Conservation (phyloP, 2,329 filamentous ascomycete species). For the Scortechinia acanthostroma region DNA sequence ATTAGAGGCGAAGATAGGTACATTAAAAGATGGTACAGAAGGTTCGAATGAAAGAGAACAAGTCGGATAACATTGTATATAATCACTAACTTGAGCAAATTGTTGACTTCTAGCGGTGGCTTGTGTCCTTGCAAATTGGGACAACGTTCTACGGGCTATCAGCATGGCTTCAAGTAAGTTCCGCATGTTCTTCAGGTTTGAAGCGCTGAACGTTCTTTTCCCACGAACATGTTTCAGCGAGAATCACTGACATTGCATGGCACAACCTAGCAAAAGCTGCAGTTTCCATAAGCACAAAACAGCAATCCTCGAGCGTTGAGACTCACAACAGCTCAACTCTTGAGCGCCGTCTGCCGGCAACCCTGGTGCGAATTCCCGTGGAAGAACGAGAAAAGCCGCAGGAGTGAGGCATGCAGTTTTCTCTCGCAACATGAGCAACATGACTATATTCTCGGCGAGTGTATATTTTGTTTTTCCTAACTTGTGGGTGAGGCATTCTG, state of each 20-base stretch:
- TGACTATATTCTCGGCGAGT: too few species aligned
- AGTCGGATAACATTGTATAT: conserved; percentile 1
- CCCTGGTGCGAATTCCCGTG: background rate
- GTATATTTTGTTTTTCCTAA: too few species aligned
- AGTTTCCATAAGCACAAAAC: too few species aligned
- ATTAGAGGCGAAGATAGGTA: conserved; percentile 51
- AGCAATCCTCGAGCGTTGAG: too few species aligned
- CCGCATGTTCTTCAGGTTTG: conserved; percentile 2
- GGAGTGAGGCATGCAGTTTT: background rate
- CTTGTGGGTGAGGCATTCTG: too few species aligned
- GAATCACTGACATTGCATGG: too few species aligned
- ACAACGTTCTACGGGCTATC: conserved; percentile 56
- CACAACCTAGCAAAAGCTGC: too few species aligned
- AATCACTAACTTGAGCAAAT: too few species aligned
- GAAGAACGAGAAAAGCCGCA: background rate
- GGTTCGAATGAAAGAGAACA: conserved; percentile 21
- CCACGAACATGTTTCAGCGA: too few species aligned
- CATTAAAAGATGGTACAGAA: conserved; percentile 55
- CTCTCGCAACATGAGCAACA: too few species aligned
- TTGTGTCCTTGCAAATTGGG: conserved; percentile 61
- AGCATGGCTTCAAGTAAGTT: conserved; percentile 55
- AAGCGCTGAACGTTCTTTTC: too few species aligned
- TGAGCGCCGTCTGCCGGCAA: background rate
- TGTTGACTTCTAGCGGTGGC: conserved; percentile 40
- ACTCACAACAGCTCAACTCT: too few species aligned